Evolutionary conservation across 1,284 basidiomycete species (phyloP), one percentile per base, ranked within the genome.

Genomic region (Moesziomyces antarcticus): DNA sequence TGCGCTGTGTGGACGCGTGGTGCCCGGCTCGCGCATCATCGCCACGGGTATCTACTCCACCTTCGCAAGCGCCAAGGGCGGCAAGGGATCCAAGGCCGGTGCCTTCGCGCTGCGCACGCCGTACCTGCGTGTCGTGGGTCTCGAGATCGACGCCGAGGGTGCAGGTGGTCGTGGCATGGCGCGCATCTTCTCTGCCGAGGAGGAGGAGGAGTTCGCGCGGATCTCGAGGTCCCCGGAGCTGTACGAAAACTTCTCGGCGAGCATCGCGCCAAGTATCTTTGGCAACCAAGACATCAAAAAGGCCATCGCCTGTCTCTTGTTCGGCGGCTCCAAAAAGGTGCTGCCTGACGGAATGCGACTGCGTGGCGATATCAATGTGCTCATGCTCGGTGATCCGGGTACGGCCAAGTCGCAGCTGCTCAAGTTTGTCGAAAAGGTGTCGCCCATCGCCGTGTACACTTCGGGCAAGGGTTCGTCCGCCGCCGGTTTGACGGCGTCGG

Each of bases 261-360:
- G 93, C 82, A 95, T 99, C 25, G 97, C 92, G 11, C 97, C 97
- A 0, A 96, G 93, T 88, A 99, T 99, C 79, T 99, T 90, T 82
- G 97, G 97, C 40, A 95, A 92, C 84, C 85, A 74, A 92, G 97
- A 99, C 84, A 99, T 99, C 82, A 99, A 99, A 85, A 99, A 98
- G 80, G 92, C 97, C 1, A 93, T 99, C 49, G 90, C 93, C 0
- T 98, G 95, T 85, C 87, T 99, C 14, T 87, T 99, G 10, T 94
- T 99, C 80, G 97, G 97, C 25, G 97, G 97, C 14, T 96, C 94
- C n/a, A 98, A 96, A 86, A 99, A 99, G 86, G 88, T 98, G 49
- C 86, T 99, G 13, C 97, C 97, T 0, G 97, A 99, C 84, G 95
- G 97, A 14, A 97, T 98, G 94, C 89, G 97, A 35, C 86, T 99